phyloP scores from a whole-genome alignment of 2,329 filamentous ascomycete genomes.

The Cladorrhinum sp. region DNA sequence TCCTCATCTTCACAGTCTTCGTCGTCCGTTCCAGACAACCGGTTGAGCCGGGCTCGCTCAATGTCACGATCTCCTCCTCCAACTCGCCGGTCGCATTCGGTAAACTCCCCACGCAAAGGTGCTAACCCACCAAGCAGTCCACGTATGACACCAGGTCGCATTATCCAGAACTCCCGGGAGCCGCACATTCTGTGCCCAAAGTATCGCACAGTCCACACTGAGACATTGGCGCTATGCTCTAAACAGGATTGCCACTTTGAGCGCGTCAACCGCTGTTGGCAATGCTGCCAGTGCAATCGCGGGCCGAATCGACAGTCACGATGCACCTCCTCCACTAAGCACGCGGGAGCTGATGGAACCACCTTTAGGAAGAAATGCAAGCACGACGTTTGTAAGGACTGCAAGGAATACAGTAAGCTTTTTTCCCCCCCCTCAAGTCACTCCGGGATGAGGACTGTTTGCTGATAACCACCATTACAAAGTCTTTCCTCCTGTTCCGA shows the following conservation, averaged over 20 bases:
- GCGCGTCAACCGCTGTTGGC: neutral
- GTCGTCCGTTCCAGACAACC: neutral
- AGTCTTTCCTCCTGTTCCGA: neutral
- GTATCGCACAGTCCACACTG: neutral
- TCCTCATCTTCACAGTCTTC: neutral
- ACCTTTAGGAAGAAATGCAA: neutral
- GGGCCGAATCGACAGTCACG: neutral
- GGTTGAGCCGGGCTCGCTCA: neutral
- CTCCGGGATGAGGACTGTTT: neutral
- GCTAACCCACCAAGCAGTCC: neutral
- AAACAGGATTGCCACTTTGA: neutral
- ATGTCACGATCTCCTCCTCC: neutral
- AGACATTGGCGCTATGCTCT: neutral
- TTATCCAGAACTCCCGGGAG: neutral
- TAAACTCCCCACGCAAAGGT: too few species aligned
- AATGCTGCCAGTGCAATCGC: neutral
- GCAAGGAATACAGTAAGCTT: neutral
- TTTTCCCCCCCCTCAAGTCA: neutral
- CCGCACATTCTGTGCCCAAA: neutral
- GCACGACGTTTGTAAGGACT: neutral
- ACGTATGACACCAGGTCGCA: neutral
- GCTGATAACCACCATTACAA: neutral
- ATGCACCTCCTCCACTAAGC: neutral
- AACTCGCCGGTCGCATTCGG: too few species aligned
- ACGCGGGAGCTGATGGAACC: neutral